Conservation (phyloP, 176 grass and related monocot species). For the Elaeis guineensis region DNA sequence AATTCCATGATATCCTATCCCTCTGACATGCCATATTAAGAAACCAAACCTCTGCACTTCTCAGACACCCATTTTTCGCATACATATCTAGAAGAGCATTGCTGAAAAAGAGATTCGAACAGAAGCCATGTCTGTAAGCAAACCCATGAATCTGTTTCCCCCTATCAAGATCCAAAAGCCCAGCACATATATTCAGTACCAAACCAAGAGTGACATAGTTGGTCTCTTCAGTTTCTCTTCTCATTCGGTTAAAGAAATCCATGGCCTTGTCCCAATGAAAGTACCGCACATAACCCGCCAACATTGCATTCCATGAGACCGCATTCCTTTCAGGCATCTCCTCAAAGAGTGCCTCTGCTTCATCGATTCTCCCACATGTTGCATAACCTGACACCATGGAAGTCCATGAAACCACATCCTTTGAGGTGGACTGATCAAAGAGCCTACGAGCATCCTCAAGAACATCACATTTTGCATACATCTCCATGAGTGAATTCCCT, state of each 20-base stretch:
- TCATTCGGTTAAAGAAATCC: conserved; percentile 62
- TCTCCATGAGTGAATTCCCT: conserved; percentile 45
- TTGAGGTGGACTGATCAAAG: conserved; percentile 45
- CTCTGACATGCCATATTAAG: conserved; percentile 36
- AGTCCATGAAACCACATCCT: conserved; percentile 67
- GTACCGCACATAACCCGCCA: conserved; percentile 48
- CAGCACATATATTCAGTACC: conserved; percentile 57
- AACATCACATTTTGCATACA: conserved; percentile 71
- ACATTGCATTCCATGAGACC: conserved; percentile 89
- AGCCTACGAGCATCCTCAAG: conserved; percentile 56
- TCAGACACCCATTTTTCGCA: conserved; percentile 68
- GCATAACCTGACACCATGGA: conserved; percentile 55
- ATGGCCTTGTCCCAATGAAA: conserved; percentile 56
- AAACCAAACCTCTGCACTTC: conserved; percentile 52
- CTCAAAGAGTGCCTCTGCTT: conserved; percentile 58
- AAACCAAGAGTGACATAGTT: conserved; percentile 51
- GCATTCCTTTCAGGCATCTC: conserved; percentile 64
- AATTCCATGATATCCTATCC: conserved; percentile 76
- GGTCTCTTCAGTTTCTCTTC: conserved; percentile 35
- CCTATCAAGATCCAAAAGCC: conserved; percentile 49
- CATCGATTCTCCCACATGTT: conserved; percentile 56
- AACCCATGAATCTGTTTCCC: conserved; percentile 67
- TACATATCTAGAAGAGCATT: conserved; percentile 76
- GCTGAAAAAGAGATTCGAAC: conserved; percentile 29
- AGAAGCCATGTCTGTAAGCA: conserved; percentile 32